Base-by-base conservation (phyloP, 352 stramenopile species). In the Pythium aphanidermatum region DNA sequence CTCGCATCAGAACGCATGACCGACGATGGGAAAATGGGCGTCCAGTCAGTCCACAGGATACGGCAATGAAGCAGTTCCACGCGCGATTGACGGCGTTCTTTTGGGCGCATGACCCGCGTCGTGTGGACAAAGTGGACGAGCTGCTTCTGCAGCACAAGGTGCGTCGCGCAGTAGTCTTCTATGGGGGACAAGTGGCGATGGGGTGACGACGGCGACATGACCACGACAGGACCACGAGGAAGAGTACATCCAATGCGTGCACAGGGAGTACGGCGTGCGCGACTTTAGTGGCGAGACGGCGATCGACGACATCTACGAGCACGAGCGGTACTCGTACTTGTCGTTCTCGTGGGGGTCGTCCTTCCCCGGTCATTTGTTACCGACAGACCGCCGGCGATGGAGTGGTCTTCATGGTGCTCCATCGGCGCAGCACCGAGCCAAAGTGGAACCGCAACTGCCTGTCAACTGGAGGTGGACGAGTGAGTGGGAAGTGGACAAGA, bases 271-370 rank as follows among this genome's bases (percentile, higher is more conserved):
- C 32, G 78, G 71, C 19, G 78, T 81, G 33, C 75, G 78, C 11
- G 78, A 91, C 48, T 82, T 88, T 35, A 65, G 68, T 32, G 74
- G 73, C 7, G 73, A 90, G 48, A 54, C 66, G 25, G 74, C 73
- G 2, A 58, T 87, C 6, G 78, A 91, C 52, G 78, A 86, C 29
- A 55, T 86, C 20, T 91, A 88, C 56, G 78, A 91, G 51, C 74
- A 91, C 44, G 66, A 88, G 46, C 68, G 78, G n/a, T 91, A 88
- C 56, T 87, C 78, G 37, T 88, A 84, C 24, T 44, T 88, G 28
- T 83, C 68, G 25, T 86, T 86, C 41, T 85, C 74, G 23, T 88
- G 71, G 66, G 75, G 78, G 2, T 77, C 71, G 8, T 76, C 70
- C 12, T 85, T 73, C 28, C 78, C 78, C 13, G 70, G 79, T 0